Percentiles rank a stretch among this genome's conserved stretches.
phyloP scores from a whole-genome alignment of 306 rosid genomes.

The Abrus pulchellus region DNA sequence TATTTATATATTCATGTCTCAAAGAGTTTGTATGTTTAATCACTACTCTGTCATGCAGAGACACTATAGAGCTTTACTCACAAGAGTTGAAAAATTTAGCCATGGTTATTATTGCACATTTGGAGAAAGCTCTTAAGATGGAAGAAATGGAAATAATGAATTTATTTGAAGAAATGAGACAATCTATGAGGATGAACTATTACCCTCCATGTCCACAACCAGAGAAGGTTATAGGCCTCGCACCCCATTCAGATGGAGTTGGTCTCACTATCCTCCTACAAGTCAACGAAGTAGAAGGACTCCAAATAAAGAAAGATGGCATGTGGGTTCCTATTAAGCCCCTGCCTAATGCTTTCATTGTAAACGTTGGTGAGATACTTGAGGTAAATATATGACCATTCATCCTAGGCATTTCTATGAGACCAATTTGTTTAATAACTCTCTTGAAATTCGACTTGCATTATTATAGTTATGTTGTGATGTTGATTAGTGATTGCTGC shows the following conservation, averaged over 20 bases:
- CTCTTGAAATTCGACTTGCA: background rate
- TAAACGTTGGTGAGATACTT: background rate
- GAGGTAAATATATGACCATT: background rate
- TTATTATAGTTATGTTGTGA: background rate
- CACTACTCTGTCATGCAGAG: too few species aligned
- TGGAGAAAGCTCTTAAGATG: too few species aligned
- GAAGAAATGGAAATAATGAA: background rate
- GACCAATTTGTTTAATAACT: background rate
- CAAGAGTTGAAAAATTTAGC: too few species aligned
- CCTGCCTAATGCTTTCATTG: slow-evolving; percentile 1
- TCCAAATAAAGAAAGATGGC: slow-evolving; percentile 46
- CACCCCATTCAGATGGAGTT: slow-evolving; percentile 51
- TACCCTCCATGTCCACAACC: slow-evolving; percentile 58
- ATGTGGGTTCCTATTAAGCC: slow-evolving; percentile 18
- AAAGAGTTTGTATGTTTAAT: background rate
- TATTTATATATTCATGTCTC: background rate
- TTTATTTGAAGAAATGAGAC: slow-evolving; percentile 35
- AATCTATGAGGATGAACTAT: slow-evolving; percentile 53
- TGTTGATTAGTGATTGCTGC: background rate
- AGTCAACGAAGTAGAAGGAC: slow-evolving; percentile 49
- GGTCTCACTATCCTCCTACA: slow-evolving; percentile 54
- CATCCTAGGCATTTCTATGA: background rate
- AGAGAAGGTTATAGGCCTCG: slow-evolving; percentile 48
- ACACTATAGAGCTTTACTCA: too few species aligned
- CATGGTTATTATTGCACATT: too few species aligned